Conservation (phyloP, 2,329 filamentous ascomycete genomes). For the Fusarium mundagurra region DNA sequence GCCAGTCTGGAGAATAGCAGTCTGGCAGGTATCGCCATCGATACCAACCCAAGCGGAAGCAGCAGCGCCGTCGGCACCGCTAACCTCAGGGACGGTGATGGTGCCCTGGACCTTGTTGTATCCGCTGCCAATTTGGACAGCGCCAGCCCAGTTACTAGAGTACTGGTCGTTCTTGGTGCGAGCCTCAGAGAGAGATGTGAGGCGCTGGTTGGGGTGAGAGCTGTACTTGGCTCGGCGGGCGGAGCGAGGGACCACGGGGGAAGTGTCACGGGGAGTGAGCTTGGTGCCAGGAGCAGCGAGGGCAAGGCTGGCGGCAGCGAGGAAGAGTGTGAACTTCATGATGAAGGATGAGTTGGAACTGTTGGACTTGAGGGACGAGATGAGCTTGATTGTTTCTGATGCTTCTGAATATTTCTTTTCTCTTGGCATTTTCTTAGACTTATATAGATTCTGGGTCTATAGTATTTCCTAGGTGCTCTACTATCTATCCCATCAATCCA, state of each 20-base stretch:
- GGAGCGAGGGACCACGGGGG: conserved; percentile 4
- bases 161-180: conserved; percentile 6
- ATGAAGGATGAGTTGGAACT: background rate
- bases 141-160: conserved; percentile 6
- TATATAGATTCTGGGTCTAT: background rate
- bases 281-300: conserved; percentile 7
- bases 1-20: conserved; percentile 55
- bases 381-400: background rate
- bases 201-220: conserved; percentile 1
- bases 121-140: background rate
- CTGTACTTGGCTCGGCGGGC: conserved; percentile 1
- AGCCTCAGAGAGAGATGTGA: background rate
- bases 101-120: conserved; percentile 16
- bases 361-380: background rate
- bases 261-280: conserved; percentile 4
- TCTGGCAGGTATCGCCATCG: conserved; percentile 55
- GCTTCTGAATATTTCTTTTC: background rate
- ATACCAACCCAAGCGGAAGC: conserved; percentile 55
- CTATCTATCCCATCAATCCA: background rate
- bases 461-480: background rate
- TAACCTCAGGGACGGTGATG: conserved; percentile 6
- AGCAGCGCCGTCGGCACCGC: background rate
- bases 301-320: background rate
- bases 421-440: background rate
- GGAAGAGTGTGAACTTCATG: conserved; percentile 15